phyloP scores from a whole-genome alignment of 768 basidiomycete species.

The Suillus ampliporus region DNA sequence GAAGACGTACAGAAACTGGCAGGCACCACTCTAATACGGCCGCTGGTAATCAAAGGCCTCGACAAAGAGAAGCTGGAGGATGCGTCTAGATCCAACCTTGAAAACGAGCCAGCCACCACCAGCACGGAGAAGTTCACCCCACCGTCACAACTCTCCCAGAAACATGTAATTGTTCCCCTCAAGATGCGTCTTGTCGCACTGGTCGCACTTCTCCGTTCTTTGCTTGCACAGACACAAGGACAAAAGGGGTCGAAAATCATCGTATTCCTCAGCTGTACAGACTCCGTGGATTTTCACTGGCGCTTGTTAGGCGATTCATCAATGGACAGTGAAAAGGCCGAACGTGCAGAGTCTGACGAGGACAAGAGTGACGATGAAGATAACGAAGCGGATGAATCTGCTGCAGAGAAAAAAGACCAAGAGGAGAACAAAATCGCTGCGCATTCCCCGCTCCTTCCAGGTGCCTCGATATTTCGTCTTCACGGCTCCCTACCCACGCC shows the following conservation, averaged over 20 bases:
- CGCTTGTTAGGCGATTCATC: conserved; percentile 71
- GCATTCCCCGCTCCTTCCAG: conserved; percentile 79
- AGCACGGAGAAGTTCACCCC: conserved; percentile 80
- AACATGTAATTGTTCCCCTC: conserved; percentile 87
- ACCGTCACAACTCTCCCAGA: conserved; percentile 91
- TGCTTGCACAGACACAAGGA: conserved; percentile 66
- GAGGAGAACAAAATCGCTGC: conserved; percentile 54
- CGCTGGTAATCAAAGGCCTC: conserved; percentile 82
- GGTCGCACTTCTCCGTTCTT: conserved; percentile 80
- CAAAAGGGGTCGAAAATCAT: conserved; percentile 75
- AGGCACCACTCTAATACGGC: conserved; percentile 77
- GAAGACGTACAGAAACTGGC: conserved; percentile 96
- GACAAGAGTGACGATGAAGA: conserved; percentile 27
- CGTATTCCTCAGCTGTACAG: conserved; percentile 96
- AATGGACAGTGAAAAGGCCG: conserved; percentile 56
- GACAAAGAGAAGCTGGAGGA: conserved; percentile 46
- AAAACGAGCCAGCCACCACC: conserved; percentile 26
- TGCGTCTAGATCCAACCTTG: conserved; percentile 23
- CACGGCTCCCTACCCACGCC: conserved; percentile 91
- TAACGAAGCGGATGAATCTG: conserved; percentile 28
- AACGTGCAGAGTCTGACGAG: conserved; percentile 29
- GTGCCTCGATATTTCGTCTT: conserved; percentile 82
- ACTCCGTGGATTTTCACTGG: conserved; percentile 99
- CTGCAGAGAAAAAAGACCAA: conserved; percentile 31
- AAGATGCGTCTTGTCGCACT: conserved; percentile 95